A percentile compares a stretch with the other conserved stretches of the same genome.
Evolutionary conservation across 176 grass and related monocot genomes (phyloP).

Genomic region (Miscanthus lutarioriparius): DNA sequence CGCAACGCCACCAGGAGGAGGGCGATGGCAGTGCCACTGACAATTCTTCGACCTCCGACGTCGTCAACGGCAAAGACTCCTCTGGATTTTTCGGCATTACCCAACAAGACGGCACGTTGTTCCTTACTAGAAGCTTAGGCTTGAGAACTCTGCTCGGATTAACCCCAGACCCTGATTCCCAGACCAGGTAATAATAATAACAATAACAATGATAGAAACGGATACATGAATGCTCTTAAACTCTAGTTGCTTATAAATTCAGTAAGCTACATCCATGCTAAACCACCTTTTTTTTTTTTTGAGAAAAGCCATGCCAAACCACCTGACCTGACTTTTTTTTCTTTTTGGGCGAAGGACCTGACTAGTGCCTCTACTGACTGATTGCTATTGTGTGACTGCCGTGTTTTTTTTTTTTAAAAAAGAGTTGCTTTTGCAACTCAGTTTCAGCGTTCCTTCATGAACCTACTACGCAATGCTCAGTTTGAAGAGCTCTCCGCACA

Average conservation of each 20-base stretch:
- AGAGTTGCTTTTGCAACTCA: slow-evolving; percentile 67
- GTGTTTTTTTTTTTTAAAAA: neutral
- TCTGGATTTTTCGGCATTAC: slow-evolving; percentile 30
- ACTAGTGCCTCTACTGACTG: neutral
- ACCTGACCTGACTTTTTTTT: no score
- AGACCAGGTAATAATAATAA: neutral
- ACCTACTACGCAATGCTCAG: slow-evolving; percentile 79
- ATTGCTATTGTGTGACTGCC: neutral
- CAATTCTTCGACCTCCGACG: neutral
- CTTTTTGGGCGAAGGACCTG: no score
- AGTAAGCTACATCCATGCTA: no score
- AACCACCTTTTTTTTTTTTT: no score
- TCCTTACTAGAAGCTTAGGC: slow-evolving; percentile 53
- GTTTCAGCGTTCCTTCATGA: slow-evolving; percentile 94
- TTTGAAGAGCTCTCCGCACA: slow-evolving; percentile 81
- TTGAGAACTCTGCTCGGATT: slow-evolving; percentile 70
- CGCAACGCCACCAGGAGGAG: slow-evolving; percentile 8
- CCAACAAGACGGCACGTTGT: slow-evolving; percentile 34
- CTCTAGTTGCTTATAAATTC: neutral
- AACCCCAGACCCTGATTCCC: slow-evolving; percentile 34
- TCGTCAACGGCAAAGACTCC: slow-evolving; percentile 23
- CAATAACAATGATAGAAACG: neutral
- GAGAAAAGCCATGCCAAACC: neutral
- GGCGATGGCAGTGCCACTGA: neutral
- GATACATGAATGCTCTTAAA: neutral